Conservation (phyloP, 2,329 filamentous ascomycete species). For the Trichoderma guizhouense region DNA sequence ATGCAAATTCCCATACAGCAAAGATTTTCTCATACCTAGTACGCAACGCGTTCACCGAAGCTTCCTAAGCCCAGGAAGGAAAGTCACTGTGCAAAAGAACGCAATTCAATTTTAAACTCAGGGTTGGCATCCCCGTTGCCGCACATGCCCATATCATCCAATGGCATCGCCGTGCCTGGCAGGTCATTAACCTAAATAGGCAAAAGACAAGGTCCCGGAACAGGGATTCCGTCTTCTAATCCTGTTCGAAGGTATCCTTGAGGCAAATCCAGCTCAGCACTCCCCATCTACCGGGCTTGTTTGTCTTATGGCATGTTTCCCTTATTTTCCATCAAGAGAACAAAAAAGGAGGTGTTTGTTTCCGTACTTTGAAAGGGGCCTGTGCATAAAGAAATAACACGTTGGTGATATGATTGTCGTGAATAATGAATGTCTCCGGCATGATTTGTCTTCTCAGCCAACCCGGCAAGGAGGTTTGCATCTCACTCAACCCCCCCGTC, state of each 20-base stretch:
- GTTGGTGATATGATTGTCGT: neutral
- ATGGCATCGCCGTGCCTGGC: slow-evolving; percentile 4
- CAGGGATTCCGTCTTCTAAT: neutral
- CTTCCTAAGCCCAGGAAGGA: neutral
- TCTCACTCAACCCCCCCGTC: neutral
- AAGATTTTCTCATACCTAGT: neutral
- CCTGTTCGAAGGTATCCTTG: neutral
- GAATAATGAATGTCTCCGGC: neutral
- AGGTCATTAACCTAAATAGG: slow-evolving; percentile 8
- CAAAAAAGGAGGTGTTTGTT: neutral
- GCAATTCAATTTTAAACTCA: slow-evolving; percentile 6
- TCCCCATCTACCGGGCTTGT: neutral
- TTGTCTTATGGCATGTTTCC: neutral
- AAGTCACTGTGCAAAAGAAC: neutral
- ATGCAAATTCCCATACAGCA: neutral
- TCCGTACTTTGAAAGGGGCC: neutral
- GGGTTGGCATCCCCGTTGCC: neutral
- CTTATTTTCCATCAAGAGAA: neutral
- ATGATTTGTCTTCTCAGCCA: neutral
- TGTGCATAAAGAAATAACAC: neutral
- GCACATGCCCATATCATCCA: neutral
- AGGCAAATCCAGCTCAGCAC: neutral
- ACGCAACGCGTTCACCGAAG: neutral
- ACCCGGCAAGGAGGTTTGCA: neutral
- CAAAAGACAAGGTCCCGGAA: neutral